phyloP scores from a whole-genome alignment of 1,284 basidiomycete species.

The Trichosporon ovoides region DNA sequence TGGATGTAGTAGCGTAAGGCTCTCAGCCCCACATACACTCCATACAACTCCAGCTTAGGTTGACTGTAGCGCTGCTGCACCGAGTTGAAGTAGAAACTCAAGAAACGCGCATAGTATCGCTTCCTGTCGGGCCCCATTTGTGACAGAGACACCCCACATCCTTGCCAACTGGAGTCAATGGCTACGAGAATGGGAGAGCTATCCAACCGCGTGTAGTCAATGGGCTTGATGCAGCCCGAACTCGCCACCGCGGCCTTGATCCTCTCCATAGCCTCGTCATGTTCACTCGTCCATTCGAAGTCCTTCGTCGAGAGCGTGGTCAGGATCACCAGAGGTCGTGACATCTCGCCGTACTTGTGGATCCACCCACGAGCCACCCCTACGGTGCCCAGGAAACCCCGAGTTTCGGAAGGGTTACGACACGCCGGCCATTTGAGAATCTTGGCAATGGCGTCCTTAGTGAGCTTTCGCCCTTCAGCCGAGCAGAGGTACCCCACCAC shows the following conservation, averaged over 20 bases:
- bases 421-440: constrained; percentile 4
- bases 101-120: constrained; percentile 8
- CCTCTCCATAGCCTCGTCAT: background rate
- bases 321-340: constrained; percentile 1
- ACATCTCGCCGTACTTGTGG: constrained; percentile 7
- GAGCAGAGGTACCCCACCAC: constrained; percentile 8
- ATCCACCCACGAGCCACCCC: constrained; percentile 9
- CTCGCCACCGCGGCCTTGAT: background rate
- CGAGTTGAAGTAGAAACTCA: constrained; percentile 13
- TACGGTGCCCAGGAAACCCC: constrained; percentile 8
- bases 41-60: constrained; percentile 14
- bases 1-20: background rate
- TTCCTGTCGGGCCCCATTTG: constrained; percentile 3
- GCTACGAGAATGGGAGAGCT: background rate
- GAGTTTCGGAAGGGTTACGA: background rate
- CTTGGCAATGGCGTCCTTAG: background rate
- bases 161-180: background rate
- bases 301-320: background rate
- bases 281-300: background rate
- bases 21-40: constrained; percentile 6
- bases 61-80: constrained; percentile 14
- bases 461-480: background rate
- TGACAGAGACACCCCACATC: constrained; percentile 2
- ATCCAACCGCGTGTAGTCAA: background rate
- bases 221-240: background rate